These are phyloP conservation scores for Massarina eburnea DNA, from an alignment of 2,329 filamentous ascomycete genomes.

Conservation along the genomic window DNA sequence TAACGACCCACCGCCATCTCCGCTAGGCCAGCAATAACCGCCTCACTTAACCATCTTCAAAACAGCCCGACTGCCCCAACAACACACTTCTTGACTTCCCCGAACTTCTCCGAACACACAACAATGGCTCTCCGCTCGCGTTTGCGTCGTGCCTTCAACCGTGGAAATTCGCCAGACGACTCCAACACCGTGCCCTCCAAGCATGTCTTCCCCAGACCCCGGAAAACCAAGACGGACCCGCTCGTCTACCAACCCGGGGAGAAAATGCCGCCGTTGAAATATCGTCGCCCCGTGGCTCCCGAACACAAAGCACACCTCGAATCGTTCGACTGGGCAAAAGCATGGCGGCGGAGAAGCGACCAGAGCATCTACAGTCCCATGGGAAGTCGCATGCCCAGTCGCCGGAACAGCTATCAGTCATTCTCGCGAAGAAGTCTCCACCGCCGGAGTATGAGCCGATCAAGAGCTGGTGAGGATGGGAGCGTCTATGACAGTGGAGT, in stretches of 20 bases:
- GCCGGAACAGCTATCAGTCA: constrained; percentile 33
- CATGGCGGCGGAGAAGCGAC: constrained; percentile 50
- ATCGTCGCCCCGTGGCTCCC: constrained; percentile 51
- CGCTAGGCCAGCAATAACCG: not conserved
- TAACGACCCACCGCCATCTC: not conserved
- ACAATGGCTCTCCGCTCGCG: constrained; percentile 44
- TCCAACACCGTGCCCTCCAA: constrained; percentile 26
- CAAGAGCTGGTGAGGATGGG: constrained; percentile 44
- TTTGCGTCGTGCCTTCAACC: constrained; percentile 48
- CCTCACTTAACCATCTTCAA: not conserved
- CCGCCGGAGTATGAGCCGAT: constrained; percentile 39
- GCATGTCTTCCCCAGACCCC: not conserved
- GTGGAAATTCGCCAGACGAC: constrained; percentile 29
- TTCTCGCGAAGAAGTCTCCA: constrained; percentile 21
- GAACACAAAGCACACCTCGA: constrained; percentile 55
- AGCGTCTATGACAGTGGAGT: constrained; percentile 40
- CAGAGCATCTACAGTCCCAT: constrained; percentile 52
- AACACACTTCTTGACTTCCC: not conserved
- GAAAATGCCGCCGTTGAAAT: constrained; percentile 54
- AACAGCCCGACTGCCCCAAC: not conserved
- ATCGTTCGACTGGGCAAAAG: constrained; percentile 49
- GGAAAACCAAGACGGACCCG: constrained; percentile 40
- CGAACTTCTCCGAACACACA: not conserved
- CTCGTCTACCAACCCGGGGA: constrained; percentile 55
- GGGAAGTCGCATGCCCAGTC: constrained; percentile 50